Base-by-base conservation (phyloP, 768 basidiomycete genomes). In the Tricholoma matsutake region DNA sequence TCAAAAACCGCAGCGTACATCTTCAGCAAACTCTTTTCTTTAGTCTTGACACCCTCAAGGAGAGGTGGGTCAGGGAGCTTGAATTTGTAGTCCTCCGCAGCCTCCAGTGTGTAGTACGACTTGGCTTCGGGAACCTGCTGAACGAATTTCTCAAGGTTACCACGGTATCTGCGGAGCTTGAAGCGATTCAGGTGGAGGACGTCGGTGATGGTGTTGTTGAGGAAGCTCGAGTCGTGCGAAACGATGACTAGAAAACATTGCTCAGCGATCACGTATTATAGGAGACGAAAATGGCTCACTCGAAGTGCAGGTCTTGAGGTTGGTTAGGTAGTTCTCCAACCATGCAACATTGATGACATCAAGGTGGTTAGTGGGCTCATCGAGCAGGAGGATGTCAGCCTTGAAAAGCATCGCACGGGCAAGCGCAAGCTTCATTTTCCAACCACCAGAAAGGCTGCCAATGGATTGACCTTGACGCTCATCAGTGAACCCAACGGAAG, bases 341-440 rank as follows among this genome's bases (percentile, higher is more conserved):
- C 96, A 98, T 41, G 94, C 94, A 64, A 98, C 84, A 83, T 98
- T 98, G 78, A 97, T 87, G 65, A 98, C 96, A 68, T 98, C 96
- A 79, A 98, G 85, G 75, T 94, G 91, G 83, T 94, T 94, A 80
- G 95, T 97, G 49, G 95, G 95, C 81, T 97, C 95, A 76, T 97
- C 95, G 65, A 96, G 91, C 28, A 97, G 80, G 55, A 98, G 87
- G 71, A 98, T 98, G 71, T 98, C 96, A 64, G 96, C 96, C 81
- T 91, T 92, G 91, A 98, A 98, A 49, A 98, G 83, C 87, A 98
- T 96, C 54, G 96, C 96, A 63, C 96, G 87, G 61, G 96, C 96
- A 63, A 98, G 86, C 41, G 96, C 96, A 64, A 98, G 89, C 85
- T 97, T 98, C 96, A 98, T 98, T 86, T 98, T 98, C 96, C 96